A percentile compares a stretch with the other conserved stretches of the same genome.
Evolutionary conservation across 1,139 yeast species (phyloP).

Genomic region (Yamadazyma blattariae): DNA sequence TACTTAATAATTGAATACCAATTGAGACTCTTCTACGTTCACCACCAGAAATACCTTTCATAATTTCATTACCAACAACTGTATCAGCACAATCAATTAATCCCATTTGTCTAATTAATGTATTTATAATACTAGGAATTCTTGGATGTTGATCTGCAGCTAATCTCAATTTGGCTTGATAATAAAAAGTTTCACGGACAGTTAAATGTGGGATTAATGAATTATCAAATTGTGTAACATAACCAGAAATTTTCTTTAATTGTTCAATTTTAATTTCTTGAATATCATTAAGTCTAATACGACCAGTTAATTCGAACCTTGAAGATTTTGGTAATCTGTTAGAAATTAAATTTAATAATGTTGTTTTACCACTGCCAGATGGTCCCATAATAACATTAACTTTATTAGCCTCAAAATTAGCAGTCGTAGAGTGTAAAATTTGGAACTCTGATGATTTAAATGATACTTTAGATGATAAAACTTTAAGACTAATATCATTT

Average conservation of each 20-base stretch:
- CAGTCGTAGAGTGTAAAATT: slow-evolving; percentile 48
- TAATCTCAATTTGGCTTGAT: slow-evolving; percentile 68
- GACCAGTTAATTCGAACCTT: slow-evolving; percentile 22
- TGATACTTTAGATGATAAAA: slow-evolving; percentile 5
- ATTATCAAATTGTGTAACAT: slow-evolving; percentile 79
- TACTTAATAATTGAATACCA: slow-evolving; percentile 70
- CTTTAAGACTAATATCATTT: slow-evolving; percentile 12
- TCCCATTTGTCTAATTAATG: slow-evolving; percentile 64
- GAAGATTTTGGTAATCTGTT: slow-evolving; percentile 49
- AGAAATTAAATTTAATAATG: slow-evolving; percentile 65
- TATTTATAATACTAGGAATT: slow-evolving; percentile 42
- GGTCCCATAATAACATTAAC: slow-evolving; percentile 91
- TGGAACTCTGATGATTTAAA: slow-evolving; percentile 9
- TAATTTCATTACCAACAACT: slow-evolving; percentile 66
- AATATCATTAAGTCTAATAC: slow-evolving; percentile 16
- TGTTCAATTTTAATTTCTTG: slow-evolving; percentile 40
- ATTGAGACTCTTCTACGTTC: slow-evolving; percentile 82
- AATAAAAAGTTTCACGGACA: slow-evolving; percentile 70
- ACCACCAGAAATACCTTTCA: slow-evolving; percentile 84
- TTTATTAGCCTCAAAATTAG: slow-evolving; percentile 55
- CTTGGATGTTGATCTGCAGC: slow-evolving; percentile 29
- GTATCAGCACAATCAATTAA: slow-evolving; percentile 76
- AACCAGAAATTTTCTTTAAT: slow-evolving; percentile 54
- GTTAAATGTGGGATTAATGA: slow-evolving; percentile 68
- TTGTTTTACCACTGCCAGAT: slow-evolving; percentile 83